Evolutionary conservation across 805 yeast species (phyloP).

Genomic region (Yueomyces sinensis): DNA sequence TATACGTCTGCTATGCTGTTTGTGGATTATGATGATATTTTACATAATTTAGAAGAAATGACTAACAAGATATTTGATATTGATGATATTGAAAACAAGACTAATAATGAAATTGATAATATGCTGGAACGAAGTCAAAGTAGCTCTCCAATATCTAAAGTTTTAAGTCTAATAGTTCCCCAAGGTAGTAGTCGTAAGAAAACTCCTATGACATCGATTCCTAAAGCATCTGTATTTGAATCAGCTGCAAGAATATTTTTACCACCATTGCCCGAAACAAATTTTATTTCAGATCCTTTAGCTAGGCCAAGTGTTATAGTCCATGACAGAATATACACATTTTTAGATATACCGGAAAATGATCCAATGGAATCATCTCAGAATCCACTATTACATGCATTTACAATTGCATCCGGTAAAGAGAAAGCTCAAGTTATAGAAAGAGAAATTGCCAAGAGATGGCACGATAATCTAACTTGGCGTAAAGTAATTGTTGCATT

Average conservation of each 20-base stretch:
- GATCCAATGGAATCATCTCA: constrained; percentile 6
- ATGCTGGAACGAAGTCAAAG: too few species aligned
- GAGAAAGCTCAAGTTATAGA: constrained; percentile 65
- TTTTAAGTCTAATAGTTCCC: constrained; percentile 17
- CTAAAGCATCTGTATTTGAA: constrained; percentile 55
- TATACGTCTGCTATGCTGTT: constrained; percentile 58
- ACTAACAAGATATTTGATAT: constrained; percentile 1
- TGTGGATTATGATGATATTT: constrained; percentile 46
- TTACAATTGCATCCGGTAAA: constrained; percentile 21
- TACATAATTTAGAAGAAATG: constrained; percentile 18
- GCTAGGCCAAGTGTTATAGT: constrained; percentile 44
- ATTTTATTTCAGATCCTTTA: constrained; percentile 50
- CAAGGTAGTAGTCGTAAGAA: constrained; percentile 6
- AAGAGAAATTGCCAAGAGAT: constrained; percentile 73
- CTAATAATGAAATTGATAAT: background rate
- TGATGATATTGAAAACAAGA: background rate
- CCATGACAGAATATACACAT: constrained; percentile 54
- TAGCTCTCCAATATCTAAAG: constrained; percentile 32
- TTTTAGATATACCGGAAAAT: constrained; percentile 32
- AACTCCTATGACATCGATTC: constrained; percentile 24
- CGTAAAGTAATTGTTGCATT: constrained; percentile 77
- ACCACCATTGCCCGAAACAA: constrained; percentile 56
- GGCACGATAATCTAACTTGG: constrained; percentile 82
- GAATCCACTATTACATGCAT: constrained; percentile 23
- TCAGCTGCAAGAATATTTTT: constrained; percentile 54